These are phyloP conservation scores for Hymenotorrendiella dingleyae DNA, from an alignment of 2,329 filamentous ascomycete species.

Conservation along the genomic window DNA sequence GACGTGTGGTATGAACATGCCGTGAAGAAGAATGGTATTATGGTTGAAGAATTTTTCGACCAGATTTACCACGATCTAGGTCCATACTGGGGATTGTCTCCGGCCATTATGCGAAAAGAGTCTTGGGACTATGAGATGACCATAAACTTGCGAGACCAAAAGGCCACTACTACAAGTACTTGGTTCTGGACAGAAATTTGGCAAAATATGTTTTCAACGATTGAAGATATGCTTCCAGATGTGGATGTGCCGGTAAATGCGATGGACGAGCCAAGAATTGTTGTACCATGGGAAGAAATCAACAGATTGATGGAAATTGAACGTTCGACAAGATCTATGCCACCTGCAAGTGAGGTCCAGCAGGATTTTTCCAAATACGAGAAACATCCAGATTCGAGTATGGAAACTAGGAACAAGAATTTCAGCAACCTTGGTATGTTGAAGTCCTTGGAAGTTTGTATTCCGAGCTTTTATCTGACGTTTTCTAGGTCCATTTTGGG, in stretches of 20 bases:
- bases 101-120: constrained; percentile 43
- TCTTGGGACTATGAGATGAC: constrained; percentile 50
- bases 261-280: constrained; percentile 56
- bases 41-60: constrained; percentile 55
- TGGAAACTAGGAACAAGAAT: constrained; percentile 5
- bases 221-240: constrained; percentile 50
- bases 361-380: constrained; percentile 41
- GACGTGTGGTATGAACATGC: constrained; percentile 54
- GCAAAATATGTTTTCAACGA: constrained; percentile 30
- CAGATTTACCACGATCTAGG: constrained; percentile 45
- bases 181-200: constrained; percentile 38
- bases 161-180: constrained; percentile 37
- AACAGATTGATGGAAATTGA: constrained; percentile 43
- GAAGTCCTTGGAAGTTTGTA: too few species aligned
- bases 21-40: constrained; percentile 41
- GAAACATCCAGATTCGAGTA: constrained; percentile 30
- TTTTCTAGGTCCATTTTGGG: constrained; percentile 49
- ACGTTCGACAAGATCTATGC: constrained; percentile 35
- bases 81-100: constrained; percentile 42
- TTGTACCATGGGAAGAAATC: constrained; percentile 51
- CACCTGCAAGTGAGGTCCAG: constrained; percentile 49
- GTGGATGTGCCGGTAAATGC: constrained; percentile 61
- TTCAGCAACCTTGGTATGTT: too few species aligned
- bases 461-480: too few species aligned
- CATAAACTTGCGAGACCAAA: constrained; percentile 48